These are phyloP conservation scores for Phialemoniopsis sp. DNA, from an alignment of 2,329 filamentous ascomycete species.

Conservation along the genomic window DNA sequence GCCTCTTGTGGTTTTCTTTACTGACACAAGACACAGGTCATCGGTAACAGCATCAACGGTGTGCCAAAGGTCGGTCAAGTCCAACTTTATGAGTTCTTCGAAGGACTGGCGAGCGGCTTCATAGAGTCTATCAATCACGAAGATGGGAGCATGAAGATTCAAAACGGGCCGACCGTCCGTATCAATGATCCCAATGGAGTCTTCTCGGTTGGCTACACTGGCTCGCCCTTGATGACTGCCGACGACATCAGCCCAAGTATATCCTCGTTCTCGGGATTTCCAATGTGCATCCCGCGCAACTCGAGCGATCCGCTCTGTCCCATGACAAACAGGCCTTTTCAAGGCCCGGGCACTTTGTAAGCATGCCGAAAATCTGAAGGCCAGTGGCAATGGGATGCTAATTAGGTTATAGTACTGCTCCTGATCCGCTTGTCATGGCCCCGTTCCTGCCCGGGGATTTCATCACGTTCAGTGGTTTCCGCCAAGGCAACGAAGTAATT, in stretches of 20 bases:
- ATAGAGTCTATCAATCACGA: constrained; percentile 26
- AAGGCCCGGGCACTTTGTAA: constrained; percentile 26
- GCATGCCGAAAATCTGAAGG: neutral
- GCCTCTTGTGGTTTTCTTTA: neutral
- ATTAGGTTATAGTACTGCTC: constrained; percentile 17
- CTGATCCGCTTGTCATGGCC: constrained; percentile 28
- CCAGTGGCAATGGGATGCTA: neutral
- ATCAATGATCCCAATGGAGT: constrained; percentile 41
- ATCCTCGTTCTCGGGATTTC: constrained; percentile 43
- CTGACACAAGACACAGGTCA: constrained; percentile 17
- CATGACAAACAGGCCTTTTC: constrained; percentile 24
- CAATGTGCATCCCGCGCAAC: constrained; percentile 45
- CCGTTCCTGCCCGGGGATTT: constrained; percentile 30
- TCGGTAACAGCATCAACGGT: constrained; percentile 28
- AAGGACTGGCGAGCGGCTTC: constrained; percentile 27
- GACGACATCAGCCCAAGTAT: constrained; percentile 44
- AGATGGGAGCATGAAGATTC: constrained; percentile 26
- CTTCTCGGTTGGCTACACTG: constrained; percentile 31
- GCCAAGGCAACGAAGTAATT: constrained; percentile 22
- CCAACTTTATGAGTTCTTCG: constrained; percentile 25
- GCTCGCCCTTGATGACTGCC: constrained; percentile 36
- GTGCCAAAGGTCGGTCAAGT: constrained; percentile 25
- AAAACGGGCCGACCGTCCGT: constrained; percentile 23
- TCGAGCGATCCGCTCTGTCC: constrained; percentile 27
- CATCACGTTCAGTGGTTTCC: constrained; percentile 26